Evolutionary conservation across 768 basidiomycete genomes (phyloP).

Genomic region (Pholiota molesta): DNA sequence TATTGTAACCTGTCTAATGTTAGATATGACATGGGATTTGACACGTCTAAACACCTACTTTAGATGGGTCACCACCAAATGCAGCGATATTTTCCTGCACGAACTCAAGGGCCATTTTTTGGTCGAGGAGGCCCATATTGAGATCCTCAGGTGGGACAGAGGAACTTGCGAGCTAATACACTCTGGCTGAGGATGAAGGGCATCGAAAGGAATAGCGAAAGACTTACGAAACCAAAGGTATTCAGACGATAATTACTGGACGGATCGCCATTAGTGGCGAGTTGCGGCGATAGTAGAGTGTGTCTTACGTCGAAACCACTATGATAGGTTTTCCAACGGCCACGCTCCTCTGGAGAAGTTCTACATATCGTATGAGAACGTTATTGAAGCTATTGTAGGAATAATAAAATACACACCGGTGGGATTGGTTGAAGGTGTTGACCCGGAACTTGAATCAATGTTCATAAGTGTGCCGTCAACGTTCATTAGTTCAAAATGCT

Average conservation of each 20-base stretch:
- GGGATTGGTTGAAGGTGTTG: slow-evolving; percentile 44
- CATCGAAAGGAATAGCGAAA: not conserved
- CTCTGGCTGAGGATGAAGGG: slow-evolving; percentile 15
- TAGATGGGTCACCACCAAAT: slow-evolving; percentile 66
- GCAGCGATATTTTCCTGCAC: slow-evolving; percentile 63
- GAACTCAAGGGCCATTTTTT: slow-evolving; percentile 58
- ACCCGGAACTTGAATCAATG: slow-evolving; percentile 37
- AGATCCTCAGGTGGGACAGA: slow-evolving; percentile 49
- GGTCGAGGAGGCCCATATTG: slow-evolving; percentile 66
- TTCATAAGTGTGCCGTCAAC: not conserved
- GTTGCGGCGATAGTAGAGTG: not conserved
- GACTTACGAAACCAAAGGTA: slow-evolving; percentile 55
- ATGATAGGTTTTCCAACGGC: slow-evolving; percentile 51
- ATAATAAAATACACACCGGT: slow-evolving; percentile 37
- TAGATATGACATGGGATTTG: not conserved
- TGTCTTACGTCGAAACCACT: slow-evolving; percentile 49
- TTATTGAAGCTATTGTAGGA: not conserved
- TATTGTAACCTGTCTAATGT: slow-evolving; percentile 47
- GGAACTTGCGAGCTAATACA: slow-evolving; percentile 44
- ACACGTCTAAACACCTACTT: slow-evolving; percentile 33
- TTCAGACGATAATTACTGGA: slow-evolving; percentile 59
- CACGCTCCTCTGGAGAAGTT: slow-evolving; percentile 49
- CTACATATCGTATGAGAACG: slow-evolving; percentile 26
- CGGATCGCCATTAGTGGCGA: not conserved
- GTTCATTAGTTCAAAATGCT: not conserved